phyloP scores from a whole-genome alignment of 2,329 filamentous ascomycete species.

The Periconia sp. region DNA sequence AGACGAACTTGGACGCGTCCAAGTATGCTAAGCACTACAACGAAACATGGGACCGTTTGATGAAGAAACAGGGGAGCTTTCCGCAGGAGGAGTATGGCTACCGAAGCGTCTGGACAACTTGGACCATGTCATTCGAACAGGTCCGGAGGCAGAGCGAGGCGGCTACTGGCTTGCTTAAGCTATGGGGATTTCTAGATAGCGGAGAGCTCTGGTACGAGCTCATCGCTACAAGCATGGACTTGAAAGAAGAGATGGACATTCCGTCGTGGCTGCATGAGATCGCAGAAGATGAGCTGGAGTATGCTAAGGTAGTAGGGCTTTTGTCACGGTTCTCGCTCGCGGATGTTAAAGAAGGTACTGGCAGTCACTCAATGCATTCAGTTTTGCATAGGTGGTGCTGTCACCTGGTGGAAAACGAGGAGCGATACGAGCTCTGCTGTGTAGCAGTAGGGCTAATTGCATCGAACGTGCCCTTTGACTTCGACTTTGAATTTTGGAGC shows the following conservation, averaged over 20 bases:
- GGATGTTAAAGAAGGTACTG: slow-evolving; percentile 14
- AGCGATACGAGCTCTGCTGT: slow-evolving; percentile 11
- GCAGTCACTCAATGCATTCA: slow-evolving; percentile 19
- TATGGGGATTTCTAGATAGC: slow-evolving; percentile 28
- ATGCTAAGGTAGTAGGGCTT: slow-evolving; percentile 16
- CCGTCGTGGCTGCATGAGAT: slow-evolving; percentile 13
- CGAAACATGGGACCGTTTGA: no score
- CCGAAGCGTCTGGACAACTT: slow-evolving; percentile 37
- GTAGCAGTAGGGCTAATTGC: slow-evolving; percentile 17
- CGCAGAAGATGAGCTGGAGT: slow-evolving; percentile 18
- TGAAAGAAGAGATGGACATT: slow-evolving; percentile 6
- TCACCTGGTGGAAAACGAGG: slow-evolving; percentile 10
- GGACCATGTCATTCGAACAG: slow-evolving; percentile 34
- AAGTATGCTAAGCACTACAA: no score
- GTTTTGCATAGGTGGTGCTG: slow-evolving; percentile 20
- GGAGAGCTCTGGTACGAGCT: slow-evolving; percentile 32
- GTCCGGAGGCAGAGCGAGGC: slow-evolving; percentile 19
- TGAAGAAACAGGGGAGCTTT: no score
- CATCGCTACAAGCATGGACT: slow-evolving; percentile 9
- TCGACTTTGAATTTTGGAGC: slow-evolving; percentile 11
- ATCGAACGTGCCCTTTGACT: slow-evolving; percentile 10
- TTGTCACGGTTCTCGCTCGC: slow-evolving; percentile 28
- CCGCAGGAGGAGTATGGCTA: slow-evolving; percentile 30
- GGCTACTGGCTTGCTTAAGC: slow-evolving; percentile 28
- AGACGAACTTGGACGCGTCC: no score